Evolutionary conservation across 371 early-diverging fungal species (phyloP).

Genomic region (Mucor saturninus): DNA sequence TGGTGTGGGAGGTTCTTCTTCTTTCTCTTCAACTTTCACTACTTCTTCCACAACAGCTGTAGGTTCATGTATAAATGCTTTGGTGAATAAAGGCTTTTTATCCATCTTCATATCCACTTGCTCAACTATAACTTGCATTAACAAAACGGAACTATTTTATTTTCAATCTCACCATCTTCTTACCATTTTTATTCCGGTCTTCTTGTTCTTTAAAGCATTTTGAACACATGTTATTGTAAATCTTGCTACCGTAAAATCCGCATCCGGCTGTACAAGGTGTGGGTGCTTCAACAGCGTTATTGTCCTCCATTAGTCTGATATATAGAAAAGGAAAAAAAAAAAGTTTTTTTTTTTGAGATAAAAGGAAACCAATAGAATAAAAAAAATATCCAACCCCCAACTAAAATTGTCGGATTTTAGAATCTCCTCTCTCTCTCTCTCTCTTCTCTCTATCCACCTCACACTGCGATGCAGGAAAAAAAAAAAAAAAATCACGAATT

Average conservation of each 20-base stretch:
- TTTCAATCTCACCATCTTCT: too few relatives aligned
- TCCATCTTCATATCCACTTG: constrained; percentile 8
- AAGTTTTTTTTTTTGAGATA: too few relatives aligned
- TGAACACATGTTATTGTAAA: constrained; percentile 82
- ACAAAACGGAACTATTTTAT: not conserved
- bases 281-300: constrained; percentile 50
- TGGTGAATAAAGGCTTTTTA: constrained; percentile 10
- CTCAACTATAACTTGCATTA: not conserved
- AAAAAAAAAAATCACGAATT: too few relatives aligned
- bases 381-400: too few relatives aligned
- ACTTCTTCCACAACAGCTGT: not conserved
- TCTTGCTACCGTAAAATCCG: constrained; percentile 66
- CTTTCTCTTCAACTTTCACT: constrained; percentile 11
- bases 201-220: constrained; percentile 72
- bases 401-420: too few relatives aligned
- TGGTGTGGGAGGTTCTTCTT: not conserved
- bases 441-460: too few relatives aligned
- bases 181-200: constrained; percentile 28
- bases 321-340: too few relatives aligned
- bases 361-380: too few relatives aligned
- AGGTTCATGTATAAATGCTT: constrained; percentile 15
- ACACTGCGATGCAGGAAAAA: too few relatives aligned
- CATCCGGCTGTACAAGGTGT: constrained; percentile 70
- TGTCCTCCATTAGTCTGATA: constrained; percentile 58
- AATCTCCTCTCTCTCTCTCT: too few relatives aligned